Evolutionary conservation across 1,284 basidiomycete species (phyloP), one percentile per base, ranked within the genome.

Genomic region (Rhodotorula sp.): DNA sequence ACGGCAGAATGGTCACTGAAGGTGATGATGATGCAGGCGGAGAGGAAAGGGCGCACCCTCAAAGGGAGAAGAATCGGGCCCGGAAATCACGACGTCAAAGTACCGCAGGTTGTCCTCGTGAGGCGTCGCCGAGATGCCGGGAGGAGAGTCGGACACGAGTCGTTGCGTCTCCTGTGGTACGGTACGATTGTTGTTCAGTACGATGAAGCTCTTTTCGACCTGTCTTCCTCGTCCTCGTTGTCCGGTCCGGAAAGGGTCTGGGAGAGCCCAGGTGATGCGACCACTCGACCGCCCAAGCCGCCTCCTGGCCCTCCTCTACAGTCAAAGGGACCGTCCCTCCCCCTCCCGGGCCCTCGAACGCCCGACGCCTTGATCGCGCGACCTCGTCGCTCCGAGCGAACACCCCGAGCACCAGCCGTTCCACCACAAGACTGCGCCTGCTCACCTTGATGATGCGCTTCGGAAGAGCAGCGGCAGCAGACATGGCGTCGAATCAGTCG

Each of bases 91-190:
- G 55, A 99, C 95, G 83, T 99, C 94, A 83, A 99, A 99, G 84
- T 99, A 98, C 63, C 95, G 86, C 70, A 99, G 83, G 82, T 99
- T 99, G 80, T 99, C 95, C 22, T 99, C 94, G 78, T 99, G 95
- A 10, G 95, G 94, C 17, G 85, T 83, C 27, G 95, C 96, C 34
- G 90, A 87, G 76, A 99, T 99, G 60, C 95, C 95, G 34, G 95
- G 95, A 6, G 94, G 93, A 48, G 95, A 93, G 82, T 99, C 95
- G 55, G 92, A 89, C 63, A 95, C 88, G 46, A 99, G 89, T 59
- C 96, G 87, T 81, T 98, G 94, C 53, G 95, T 99, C 85, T 99
- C 95, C 95, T 98, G 69, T 17, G 20, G 24, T 19, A 9, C 13
- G 13, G 20, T 11, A 8, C 13, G 36, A 2, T 19, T 15, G 20